A percentile compares a stretch with the other conserved stretches of the same genome.
These are phyloP conservation scores for Meyerozyma athensensis DNA, from an alignment of 1,139 yeast genomes.

Conservation along the genomic window DNA sequence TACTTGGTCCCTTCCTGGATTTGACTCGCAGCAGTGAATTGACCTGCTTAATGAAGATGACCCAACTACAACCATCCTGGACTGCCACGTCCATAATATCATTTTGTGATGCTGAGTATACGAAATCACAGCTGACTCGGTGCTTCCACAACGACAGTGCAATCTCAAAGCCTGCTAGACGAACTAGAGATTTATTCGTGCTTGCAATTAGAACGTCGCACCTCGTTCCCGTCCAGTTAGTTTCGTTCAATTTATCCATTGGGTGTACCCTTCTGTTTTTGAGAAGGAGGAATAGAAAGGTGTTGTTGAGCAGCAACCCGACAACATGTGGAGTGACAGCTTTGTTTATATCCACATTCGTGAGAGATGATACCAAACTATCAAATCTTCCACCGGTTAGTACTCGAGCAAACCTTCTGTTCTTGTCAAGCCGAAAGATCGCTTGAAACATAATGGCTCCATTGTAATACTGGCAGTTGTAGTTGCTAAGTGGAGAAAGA, in stretches of 20 bases:
- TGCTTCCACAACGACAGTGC: slow-evolving; percentile 64
- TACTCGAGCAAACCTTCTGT: slow-evolving; percentile 40
- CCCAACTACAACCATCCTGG: slow-evolving; percentile 68
- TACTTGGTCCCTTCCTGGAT: slow-evolving; percentile 31
- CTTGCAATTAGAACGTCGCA: slow-evolving; percentile 82
- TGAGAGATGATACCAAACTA: slow-evolving; percentile 55
- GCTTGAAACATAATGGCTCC: slow-evolving; percentile 89
- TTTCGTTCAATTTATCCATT: slow-evolving; percentile 12
- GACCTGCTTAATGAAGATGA: slow-evolving; percentile 66
- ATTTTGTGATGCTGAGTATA: slow-evolving; percentile 52
- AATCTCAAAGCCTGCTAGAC: slow-evolving; percentile 59
- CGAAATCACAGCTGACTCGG: slow-evolving; percentile 69
- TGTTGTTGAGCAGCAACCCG: slow-evolving; percentile 65
- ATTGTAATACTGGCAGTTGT: slow-evolving; percentile 70
- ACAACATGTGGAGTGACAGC: slow-evolving; percentile 54
- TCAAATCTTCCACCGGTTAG: slow-evolving; percentile 96
- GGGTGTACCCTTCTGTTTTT: slow-evolving; percentile 26
- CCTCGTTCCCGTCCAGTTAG: slow-evolving; percentile 37
- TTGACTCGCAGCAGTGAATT: slow-evolving; percentile 22
- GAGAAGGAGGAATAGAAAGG: slow-evolving; percentile 39
- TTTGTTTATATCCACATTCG: slow-evolving; percentile 34
- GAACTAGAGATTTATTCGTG: slow-evolving; percentile 47
- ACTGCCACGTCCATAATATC: slow-evolving; percentile 64
- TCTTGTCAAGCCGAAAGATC: slow-evolving; percentile 52
- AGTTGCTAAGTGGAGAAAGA: slow-evolving; percentile 74